Evolutionary conservation across 768 basidiomycete species (phyloP).

Genomic region (Amanita phalloides): DNA sequence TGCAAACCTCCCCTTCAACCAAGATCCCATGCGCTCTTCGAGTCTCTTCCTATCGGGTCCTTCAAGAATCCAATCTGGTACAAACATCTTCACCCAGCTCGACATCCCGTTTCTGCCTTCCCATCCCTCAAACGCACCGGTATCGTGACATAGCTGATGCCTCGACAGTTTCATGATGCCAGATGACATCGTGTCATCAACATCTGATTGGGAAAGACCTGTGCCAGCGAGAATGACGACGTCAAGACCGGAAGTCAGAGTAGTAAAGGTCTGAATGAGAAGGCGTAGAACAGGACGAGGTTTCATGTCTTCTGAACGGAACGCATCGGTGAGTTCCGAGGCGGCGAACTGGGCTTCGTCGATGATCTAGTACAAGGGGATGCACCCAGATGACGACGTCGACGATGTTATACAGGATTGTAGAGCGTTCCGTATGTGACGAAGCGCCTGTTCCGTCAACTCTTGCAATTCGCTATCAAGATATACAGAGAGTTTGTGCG

Average conservation of each 20-base stretch:
- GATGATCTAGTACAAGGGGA: slow-evolving; percentile 32
- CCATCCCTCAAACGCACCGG: slow-evolving; percentile 27
- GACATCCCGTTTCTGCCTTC: slow-evolving; percentile 15
- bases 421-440: slow-evolving; percentile 2
- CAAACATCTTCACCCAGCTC: slow-evolving; percentile 25
- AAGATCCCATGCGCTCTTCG: slow-evolving; percentile 28
- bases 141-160: slow-evolving; percentile 34
- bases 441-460: slow-evolving; percentile 21
- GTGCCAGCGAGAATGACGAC: slow-evolving; percentile 36
- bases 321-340: slow-evolving; percentile 23
- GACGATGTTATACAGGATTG: background rate
- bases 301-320: slow-evolving; percentile 22
- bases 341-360: slow-evolving; percentile 37
- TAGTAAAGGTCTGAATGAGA: slow-evolving; percentile 31
- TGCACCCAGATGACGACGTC: slow-evolving; percentile 11
- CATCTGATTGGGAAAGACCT: slow-evolving; percentile 33
- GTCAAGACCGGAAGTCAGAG: slow-evolving; percentile 24
- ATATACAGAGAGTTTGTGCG: slow-evolving; percentile 21
- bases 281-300: slow-evolving; percentile 30
- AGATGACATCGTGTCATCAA: slow-evolving; percentile 33
- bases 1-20: slow-evolving; percentile 32
- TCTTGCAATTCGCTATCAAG: slow-evolving; percentile 25
- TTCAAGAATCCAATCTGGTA: slow-evolving; percentile 19
- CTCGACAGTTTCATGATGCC: slow-evolving; percentile 35
- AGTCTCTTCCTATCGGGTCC: slow-evolving; percentile 20